Base-by-base conservation (phyloP, 2,329 filamentous ascomycete species). In the Epicoccum sorghinum region DNA sequence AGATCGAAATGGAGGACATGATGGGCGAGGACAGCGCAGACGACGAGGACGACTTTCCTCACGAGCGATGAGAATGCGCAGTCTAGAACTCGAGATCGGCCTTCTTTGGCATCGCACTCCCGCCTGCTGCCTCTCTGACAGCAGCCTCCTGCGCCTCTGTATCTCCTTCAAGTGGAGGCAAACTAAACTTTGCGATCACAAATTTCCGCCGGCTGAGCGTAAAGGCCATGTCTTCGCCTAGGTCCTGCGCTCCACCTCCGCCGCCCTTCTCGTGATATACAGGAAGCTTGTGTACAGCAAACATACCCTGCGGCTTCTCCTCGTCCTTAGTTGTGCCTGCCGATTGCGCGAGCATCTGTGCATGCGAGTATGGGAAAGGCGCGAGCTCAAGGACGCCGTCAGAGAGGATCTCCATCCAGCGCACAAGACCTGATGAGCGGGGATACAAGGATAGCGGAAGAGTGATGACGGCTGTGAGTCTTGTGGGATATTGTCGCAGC, bases 331-430 rank as follows among this genome's bases (percentile, higher is more conserved):
- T 83, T 2, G 83, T 79, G 4, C 83, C 76, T 9, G 77, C 77
- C 7, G 74, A 77, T 35, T 76, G 74, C 3, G 76, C 74, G 4
- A 78, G 66, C 54, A 85, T 80, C 61, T 80, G 78, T 77, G 70
- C 77, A 60, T 73, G 85, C 48, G 71, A 70, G 78, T 81, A 88
- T 69, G 79, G 93, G 77, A 77, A 96, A 68, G 83, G 87, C 25
- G 90, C 86, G 12, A 99, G 81, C 75, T 98, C 93, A 22, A 97
- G 78, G 6, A 96, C 90, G 4, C 91, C 91, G 67, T 99, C 95
- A 60, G 82, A 87, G 1, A 98, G 78, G 2, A 91, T 79, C 71
- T 99, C 95, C 58, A 92, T 87, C 90, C 91, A 96, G 43, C 91
- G 86, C 9, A 90, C 86, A 9, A 97, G 79, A 1, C 90, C 92